Percentiles rank a stretch among this genome's conserved stretches.
phyloP scores from a whole-genome alignment of 345 rosid genomes.

The Tarenaya hassleriana region DNA sequence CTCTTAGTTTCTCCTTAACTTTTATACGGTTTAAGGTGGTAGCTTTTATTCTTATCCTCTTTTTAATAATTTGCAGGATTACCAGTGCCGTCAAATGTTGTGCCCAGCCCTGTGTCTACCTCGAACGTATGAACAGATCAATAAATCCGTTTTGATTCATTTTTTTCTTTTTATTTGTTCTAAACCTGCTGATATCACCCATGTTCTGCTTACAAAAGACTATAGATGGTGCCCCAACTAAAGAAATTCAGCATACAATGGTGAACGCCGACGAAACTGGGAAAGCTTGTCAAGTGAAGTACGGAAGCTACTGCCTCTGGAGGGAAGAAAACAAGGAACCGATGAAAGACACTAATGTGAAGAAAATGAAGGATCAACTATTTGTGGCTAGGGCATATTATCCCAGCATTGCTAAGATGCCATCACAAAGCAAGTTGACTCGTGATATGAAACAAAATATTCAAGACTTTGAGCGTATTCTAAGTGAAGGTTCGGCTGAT shows the following conservation, averaged over 20 bases:
- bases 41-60: constrained; percentile 1
- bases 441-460: constrained; percentile 79
- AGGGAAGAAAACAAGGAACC: constrained; percentile 71
- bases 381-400: constrained; percentile 93
- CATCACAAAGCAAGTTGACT: constrained; percentile 58
- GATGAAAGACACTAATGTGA: constrained; percentile 74
- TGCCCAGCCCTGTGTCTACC: constrained; percentile 24
- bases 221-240: constrained; percentile 16
- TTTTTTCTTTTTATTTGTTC: neutral
- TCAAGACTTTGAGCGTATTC: constrained; percentile 85
- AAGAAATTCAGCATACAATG: constrained; percentile 19
- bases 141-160: constrained; percentile 7
- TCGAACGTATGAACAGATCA: constrained; percentile 21
- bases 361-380: constrained; percentile 82
- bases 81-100: constrained; percentile 23
- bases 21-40: neutral
- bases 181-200: constrained; percentile 5
- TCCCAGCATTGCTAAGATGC: constrained; percentile 91
- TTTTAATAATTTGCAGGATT: constrained; percentile 23
- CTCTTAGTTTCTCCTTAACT: neutral
- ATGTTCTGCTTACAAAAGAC: constrained; percentile 37
- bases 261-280: constrained; percentile 35
- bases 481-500: constrained; percentile 86
- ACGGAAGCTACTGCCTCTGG: constrained; percentile 97
- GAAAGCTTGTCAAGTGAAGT: constrained; percentile 61